Evolutionary conservation across 176 grass and related monocot genomes (phyloP).

Genomic region (Raddia guianensis): DNA sequence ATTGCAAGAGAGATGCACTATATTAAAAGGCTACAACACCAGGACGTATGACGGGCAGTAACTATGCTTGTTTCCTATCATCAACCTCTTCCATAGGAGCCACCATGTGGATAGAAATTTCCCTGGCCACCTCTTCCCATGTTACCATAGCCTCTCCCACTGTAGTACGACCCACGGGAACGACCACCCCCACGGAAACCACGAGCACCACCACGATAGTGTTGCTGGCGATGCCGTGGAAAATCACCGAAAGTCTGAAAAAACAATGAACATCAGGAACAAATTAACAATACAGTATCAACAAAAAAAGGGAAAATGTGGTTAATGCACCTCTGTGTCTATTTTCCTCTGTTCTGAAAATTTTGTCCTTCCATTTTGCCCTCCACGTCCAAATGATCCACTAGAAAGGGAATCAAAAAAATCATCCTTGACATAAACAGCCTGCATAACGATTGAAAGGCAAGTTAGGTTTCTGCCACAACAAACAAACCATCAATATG

Average conservation of each 20-base stretch:
- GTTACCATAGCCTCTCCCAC: conserved; percentile 60
- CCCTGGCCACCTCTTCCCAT: conserved; percentile 48
- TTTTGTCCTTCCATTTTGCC: conserved; percentile 52
- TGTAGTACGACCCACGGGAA: conserved; percentile 57
- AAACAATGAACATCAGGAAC: conserved; percentile 18
- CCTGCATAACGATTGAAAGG: conserved; percentile 43
- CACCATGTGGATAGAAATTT: conserved; percentile 36
- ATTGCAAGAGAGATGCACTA: conserved; percentile 26
- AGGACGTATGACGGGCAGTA: conserved; percentile 9
- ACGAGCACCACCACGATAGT: conserved; percentile 51
- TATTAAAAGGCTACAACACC: conserved; percentile 43
- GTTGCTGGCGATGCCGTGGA: conserved; percentile 58
- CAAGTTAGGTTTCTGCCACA: conserved; percentile 5
- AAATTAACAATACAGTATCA: neutral
- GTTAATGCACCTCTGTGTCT: conserved; percentile 62
- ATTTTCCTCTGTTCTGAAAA: conserved; percentile 69
- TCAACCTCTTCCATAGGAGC: conserved; percentile 47
- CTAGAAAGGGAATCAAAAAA: conserved; percentile 85
- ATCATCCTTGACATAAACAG: conserved; percentile 83
- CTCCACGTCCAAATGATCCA: conserved; percentile 64
- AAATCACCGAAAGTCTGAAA: conserved; percentile 79
- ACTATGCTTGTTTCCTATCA: neutral
- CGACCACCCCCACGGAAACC: conserved; percentile 65
- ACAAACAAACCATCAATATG: neutral
- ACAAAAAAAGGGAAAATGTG: conserved; percentile 17